phyloP scores from a whole-genome alignment of 768 basidiomycete genomes.

The Phlebiopsis flavidoalba region DNA sequence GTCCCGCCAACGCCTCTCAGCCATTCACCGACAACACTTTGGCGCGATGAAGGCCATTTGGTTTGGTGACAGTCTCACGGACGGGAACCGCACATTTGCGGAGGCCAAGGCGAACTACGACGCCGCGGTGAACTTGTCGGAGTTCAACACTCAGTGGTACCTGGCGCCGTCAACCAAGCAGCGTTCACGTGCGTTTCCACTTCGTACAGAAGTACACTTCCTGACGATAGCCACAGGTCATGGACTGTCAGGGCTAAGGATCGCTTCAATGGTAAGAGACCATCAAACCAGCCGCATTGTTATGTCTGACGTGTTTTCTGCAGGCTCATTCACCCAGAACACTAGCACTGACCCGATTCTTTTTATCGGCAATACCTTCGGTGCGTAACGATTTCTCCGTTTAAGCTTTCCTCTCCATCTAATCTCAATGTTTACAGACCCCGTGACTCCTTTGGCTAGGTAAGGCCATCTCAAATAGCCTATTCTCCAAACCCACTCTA shows the following conservation, averaged over 20 bases:
- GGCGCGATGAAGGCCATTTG: neutral
- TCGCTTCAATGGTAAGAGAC: neutral
- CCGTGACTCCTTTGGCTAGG: slow-evolving; percentile 8
- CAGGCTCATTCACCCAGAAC: slow-evolving; percentile 13
- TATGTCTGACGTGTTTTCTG: neutral
- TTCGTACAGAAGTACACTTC: neutral
- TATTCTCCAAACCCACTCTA: neutral
- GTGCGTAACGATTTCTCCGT: neutral
- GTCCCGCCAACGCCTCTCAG: neutral
- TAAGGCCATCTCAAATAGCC: neutral
- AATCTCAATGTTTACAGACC: slow-evolving; percentile 12
- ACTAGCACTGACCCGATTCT: slow-evolving; percentile 25
- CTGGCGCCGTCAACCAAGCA: neutral
- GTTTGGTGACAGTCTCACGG: neutral
- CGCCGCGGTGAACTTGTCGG: neutral
- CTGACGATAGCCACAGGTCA: neutral
- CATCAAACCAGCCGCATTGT: neutral
- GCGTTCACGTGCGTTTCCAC: neutral
- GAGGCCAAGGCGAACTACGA: neutral
- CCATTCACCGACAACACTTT: neutral
- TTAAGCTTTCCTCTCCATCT: neutral
- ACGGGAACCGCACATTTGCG: neutral
- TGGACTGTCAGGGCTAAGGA: neutral
- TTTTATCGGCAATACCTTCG: slow-evolving; percentile 19
- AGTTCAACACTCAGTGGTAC: neutral